Evolutionary conservation across 2,329 filamentous ascomycete species (phyloP).

Genomic region (Verruconis gallopava): DNA sequence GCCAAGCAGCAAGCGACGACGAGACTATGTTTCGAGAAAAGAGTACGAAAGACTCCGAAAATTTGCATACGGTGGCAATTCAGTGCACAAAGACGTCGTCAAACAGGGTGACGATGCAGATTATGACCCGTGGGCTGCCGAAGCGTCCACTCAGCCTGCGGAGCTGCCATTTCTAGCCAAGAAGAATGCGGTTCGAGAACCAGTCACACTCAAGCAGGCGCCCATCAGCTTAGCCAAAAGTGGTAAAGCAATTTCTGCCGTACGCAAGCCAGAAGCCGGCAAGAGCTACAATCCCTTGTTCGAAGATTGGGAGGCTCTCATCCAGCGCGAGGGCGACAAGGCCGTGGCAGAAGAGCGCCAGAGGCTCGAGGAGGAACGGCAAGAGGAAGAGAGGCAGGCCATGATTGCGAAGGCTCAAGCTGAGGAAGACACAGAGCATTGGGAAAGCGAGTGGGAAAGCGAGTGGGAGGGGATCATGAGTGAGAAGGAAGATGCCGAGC

Average conservation of each 20-base stretch:
- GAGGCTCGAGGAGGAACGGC: conserved; percentile 49
- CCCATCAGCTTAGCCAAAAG: conserved; percentile 73
- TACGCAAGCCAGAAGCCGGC: conserved; percentile 65
- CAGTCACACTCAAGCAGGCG: conserved; percentile 59
- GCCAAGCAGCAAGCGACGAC: conserved; percentile 55
- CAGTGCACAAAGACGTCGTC: conserved; percentile 33
- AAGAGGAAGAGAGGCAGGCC: conserved; percentile 54
- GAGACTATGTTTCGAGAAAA: conserved; percentile 70
- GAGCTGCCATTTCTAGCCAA: conserved; percentile 53
- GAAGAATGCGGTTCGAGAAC: conserved; percentile 49
- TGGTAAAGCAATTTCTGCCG: conserved; percentile 66
- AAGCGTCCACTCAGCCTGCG: conserved; percentile 36
- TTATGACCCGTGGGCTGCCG: conserved; percentile 69
- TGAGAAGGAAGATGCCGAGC: conserved; percentile 7
- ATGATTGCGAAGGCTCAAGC: conserved; percentile 55
- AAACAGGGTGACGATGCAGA: conserved; percentile 40
- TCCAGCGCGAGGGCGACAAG: conserved; percentile 62
- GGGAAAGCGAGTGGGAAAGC: conserved; percentile 15
- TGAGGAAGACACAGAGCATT: conserved; percentile 45
- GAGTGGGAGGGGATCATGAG: conserved; percentile 12
- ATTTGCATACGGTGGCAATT: conserved; percentile 60
- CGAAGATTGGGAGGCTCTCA: conserved; percentile 67
- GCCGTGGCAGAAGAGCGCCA: conserved; percentile 68
- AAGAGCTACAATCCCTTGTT: conserved; percentile 90
- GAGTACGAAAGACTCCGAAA: conserved; percentile 67